Percentiles rank a stretch among this genome's conserved stretches.
Evolutionary conservation across 2,329 filamentous ascomycete species (phyloP).

Genomic region (Sarocladiaceae sp.): DNA sequence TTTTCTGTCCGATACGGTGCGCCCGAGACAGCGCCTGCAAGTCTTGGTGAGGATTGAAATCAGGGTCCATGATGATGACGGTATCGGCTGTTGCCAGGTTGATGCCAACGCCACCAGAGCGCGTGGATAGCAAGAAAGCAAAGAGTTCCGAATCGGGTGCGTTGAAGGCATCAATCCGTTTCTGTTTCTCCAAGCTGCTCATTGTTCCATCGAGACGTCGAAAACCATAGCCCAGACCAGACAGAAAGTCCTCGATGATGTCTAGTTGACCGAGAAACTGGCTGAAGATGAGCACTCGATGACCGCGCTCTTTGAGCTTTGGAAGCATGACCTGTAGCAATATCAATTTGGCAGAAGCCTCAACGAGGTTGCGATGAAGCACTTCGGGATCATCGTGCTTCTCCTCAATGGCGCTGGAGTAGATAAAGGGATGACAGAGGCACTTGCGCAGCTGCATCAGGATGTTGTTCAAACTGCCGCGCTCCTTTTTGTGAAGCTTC

Average conservation of each 20-base stretch:
- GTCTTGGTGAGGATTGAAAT: slow-evolving; percentile 98
- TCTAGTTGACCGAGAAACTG: slow-evolving; percentile 88
- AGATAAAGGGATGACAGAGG: slow-evolving; percentile 93
- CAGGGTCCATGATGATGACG: slow-evolving; percentile 93
- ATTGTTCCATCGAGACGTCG: slow-evolving; percentile 84
- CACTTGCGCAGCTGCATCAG: slow-evolving; percentile 93
- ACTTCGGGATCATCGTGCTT: slow-evolving; percentile 55
- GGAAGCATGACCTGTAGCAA: slow-evolving; percentile 82
- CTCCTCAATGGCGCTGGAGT: slow-evolving; percentile 87
- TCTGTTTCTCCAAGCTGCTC: slow-evolving; percentile 81
- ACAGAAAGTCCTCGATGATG: slow-evolving; percentile 88
- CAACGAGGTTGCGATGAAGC: slow-evolving; percentile 77
- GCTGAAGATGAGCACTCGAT: slow-evolving; percentile 91
- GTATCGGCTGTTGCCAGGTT: slow-evolving; percentile 96
- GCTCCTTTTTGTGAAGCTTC: slow-evolving; percentile 64
- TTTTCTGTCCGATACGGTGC: slow-evolving; percentile 93
- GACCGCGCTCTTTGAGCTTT: slow-evolving; percentile 77
- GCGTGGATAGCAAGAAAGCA: slow-evolving; percentile 87
- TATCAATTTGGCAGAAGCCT: slow-evolving; percentile 86
- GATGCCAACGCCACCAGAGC: slow-evolving; percentile 94
- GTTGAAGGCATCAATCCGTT: slow-evolving; percentile 91
- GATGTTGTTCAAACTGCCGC: slow-evolving; percentile 86
- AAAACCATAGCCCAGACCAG: slow-evolving; percentile 67
- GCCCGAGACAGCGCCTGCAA: slow-evolving; percentile 92
- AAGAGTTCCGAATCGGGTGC: slow-evolving; percentile 78